These are phyloP conservation scores for Pyropia yezoensis DNA, from an alignment of 23 red algal species.

Conservation along the genomic window DNA sequence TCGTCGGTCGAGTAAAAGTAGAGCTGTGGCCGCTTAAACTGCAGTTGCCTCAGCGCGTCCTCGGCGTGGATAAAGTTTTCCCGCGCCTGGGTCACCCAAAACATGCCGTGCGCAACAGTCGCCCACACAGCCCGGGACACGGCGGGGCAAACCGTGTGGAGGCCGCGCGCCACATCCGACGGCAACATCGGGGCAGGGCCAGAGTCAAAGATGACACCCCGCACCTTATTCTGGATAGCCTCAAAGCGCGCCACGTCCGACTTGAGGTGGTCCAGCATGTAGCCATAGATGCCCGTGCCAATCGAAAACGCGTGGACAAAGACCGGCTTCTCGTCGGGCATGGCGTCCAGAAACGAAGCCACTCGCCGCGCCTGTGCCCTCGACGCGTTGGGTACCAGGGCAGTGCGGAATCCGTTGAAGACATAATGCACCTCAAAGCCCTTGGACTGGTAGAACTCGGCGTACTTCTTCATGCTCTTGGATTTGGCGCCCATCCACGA, in stretches of 20 bases:
- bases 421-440: slow-evolving; percentile 84
- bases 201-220: slow-evolving; percentile 90
- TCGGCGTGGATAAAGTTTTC: slow-evolving; percentile 56
- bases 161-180: slow-evolving; percentile 65
- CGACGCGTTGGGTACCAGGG: slow-evolving; percentile 57
- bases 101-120: slow-evolving; percentile 41
- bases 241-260: slow-evolving; percentile 57
- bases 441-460: slow-evolving; percentile 58
- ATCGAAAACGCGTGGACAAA: slow-evolving; percentile 94
- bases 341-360: slow-evolving; percentile 40
- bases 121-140: slow-evolving; percentile 67
- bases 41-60: slow-evolving; percentile 58
- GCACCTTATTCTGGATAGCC: slow-evolving; percentile 44
- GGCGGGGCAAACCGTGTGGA: slow-evolving; percentile 82
- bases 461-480: slow-evolving; percentile 67
- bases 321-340: slow-evolving; percentile 67
- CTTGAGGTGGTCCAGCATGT: slow-evolving; percentile 59
- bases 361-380: slow-evolving; percentile 66
- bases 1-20: slow-evolving; percentile 98
- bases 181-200: slow-evolving; percentile 84
- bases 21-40: slow-evolving; percentile 80
- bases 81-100: slow-evolving; percentile 65
- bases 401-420: slow-evolving; percentile 73
- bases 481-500: slow-evolving; percentile 84
- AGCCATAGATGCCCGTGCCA: slow-evolving; percentile 95